Conservation (phyloP, 1,284 basidiomycete species). For the Microbotryomycetes sp. region DNA sequence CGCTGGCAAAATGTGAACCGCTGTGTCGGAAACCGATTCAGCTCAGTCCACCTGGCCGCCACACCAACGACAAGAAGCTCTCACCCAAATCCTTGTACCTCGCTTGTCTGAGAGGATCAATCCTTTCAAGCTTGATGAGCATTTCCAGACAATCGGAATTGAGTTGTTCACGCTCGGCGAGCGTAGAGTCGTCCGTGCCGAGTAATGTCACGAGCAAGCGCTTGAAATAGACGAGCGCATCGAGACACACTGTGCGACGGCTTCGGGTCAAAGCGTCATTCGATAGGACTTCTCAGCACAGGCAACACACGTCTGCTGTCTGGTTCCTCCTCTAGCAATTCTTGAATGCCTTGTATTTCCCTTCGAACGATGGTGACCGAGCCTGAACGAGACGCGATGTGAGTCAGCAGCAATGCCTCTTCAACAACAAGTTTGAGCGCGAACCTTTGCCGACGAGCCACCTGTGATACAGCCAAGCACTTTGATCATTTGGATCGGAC, state of each 20-base stretch:
- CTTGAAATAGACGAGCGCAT: conserved; percentile 52
- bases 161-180: conserved; percentile 42
- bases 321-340: conserved; percentile 81
- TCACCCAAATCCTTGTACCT: conserved; percentile 56
- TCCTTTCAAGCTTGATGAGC: conserved; percentile 49
- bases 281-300: neutral
- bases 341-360: conserved; percentile 75
- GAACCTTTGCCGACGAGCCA: conserved; percentile 61
- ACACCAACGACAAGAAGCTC: too few relatives aligned
- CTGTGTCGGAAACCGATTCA: too few relatives aligned
- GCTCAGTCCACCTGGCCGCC: too few relatives aligned
- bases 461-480: conserved; percentile 95
- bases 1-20: neutral
- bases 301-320: conserved; percentile 76
- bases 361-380: conserved; percentile 55
- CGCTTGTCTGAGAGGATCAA: conserved; percentile 55
- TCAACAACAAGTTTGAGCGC: neutral
- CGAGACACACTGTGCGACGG: conserved; percentile 69
- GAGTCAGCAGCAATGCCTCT: neutral
- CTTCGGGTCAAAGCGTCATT: neutral
- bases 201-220: conserved; percentile 14
- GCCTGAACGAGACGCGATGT: conserved; percentile 43
- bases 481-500: conserved; percentile 92
- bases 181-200: neutral
- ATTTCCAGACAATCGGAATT: conserved; percentile 50